These are phyloP conservation scores for Sparassis latifolia DNA, from an alignment of 1,284 basidiomycete species.

Conservation along the genomic window DNA sequence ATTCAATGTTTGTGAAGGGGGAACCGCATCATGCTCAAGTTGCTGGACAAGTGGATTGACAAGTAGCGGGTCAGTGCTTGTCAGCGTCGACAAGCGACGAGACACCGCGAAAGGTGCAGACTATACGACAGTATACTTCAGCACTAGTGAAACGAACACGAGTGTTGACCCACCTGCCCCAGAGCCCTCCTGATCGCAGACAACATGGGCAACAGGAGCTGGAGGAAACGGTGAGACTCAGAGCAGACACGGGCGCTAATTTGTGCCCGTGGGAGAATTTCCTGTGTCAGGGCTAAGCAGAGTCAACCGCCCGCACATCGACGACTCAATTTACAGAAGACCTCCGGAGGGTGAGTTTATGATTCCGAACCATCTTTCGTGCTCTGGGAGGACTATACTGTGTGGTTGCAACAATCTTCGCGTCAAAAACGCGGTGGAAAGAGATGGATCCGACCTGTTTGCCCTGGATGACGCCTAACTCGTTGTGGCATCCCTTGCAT, in stretches of 20 bases:
- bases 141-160: too few relatives aligned
- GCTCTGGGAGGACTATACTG: conserved; percentile 4
- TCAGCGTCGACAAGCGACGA: conserved; percentile 13
- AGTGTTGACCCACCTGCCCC: conserved; percentile 15
- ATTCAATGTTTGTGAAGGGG: neutral
- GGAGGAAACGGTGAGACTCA: neutral
- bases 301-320: conserved; percentile 15
- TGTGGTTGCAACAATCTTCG: neutral
- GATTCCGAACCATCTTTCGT: conserved; percentile 9
- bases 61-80: conserved; percentile 2
- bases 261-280: conserved; percentile 7
- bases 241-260: conserved; percentile 8
- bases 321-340: conserved; percentile 27
- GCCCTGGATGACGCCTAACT: conserved; percentile 30
- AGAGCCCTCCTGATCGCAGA: conserved; percentile 20
- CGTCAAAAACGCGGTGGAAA: conserved; percentile 12
- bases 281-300: conserved; percentile 2
- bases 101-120: neutral
- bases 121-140: too few relatives aligned
- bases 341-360: conserved; percentile 35
- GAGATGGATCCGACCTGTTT: conserved; percentile 33
- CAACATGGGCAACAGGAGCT: conserved; percentile 16
- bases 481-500: conserved; percentile 1
- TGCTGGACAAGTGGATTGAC: neutral
- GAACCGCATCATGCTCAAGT: conserved; percentile 2